Evolutionary conservation across 305 asterid species (phyloP), one percentile per base, ranked within the genome.

Genomic region (Caryopteris hybrid): DNA sequence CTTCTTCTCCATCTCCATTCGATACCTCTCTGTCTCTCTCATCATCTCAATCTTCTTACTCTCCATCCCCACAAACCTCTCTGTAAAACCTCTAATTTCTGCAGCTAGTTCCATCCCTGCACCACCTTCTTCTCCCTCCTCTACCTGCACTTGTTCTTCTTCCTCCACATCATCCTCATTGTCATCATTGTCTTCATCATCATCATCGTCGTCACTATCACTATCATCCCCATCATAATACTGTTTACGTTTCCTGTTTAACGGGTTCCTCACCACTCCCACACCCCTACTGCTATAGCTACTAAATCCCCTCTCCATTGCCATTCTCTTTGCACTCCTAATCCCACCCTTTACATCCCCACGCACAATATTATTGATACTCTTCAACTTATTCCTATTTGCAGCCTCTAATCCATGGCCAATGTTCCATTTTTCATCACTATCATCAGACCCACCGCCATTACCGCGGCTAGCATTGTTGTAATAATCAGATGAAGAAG

Each of bases 1-100:
- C 84, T 84, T 90, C 80, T 80, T 84, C 84, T 92, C 97, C 93
- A 88, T 86, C 83, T 92, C 92, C 89, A 85, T 86, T 16, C 90
- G 54, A 21, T 43, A 73, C 78, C 84, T 85, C 77, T 85, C 89
- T 0, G 84, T 83, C 74, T 86, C 92, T 71, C 82, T 76, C 87
- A 83, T 81, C 96, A 84, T 84, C 80, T 90, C 97, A 45, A 92
- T 86, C 81, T 92, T 92, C 33, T 68, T 76, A 72, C 75, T 80
- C 91, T 92, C 98, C 86, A 88, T 82, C 63, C 80, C 85, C 87
- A 92, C 77, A 80, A 90, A 90, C 72, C 78, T 83, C 79, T 90
- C 92, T 0, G 90, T 86, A 55, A 92, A 88, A 21, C 88, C 88
- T 76, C 85, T 84, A 38, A 92, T 79, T 70, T 83, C 95, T 0